Evolutionary conservation across 129 eudicot genomes (phyloP), one percentile per base, ranked within the genome.

Genomic region (Apium graveolens): DNA sequence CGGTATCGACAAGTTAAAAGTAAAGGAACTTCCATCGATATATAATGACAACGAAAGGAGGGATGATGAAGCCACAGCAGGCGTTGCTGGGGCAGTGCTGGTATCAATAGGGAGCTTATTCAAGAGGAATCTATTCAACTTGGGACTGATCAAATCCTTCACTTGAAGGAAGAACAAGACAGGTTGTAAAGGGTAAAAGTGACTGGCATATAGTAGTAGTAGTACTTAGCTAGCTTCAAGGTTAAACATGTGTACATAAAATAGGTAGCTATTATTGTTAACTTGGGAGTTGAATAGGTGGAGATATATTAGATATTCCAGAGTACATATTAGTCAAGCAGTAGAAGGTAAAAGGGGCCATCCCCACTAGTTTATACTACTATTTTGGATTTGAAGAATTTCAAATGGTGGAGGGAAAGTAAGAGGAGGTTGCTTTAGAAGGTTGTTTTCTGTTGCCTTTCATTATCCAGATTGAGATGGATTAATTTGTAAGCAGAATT

Each of bases 91-190:
- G 90, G 79, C 93, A 68, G 87, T 88, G 84, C 74, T 91, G 83
- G 39, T 91, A 63, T 93, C 98, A 78, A 89, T 93, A 62, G 98
- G 98, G 53, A 93, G 90, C 89, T 49, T 93, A 62, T 89, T 93
- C 78, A 89, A 84, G 80, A 91, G 82, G 97, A 93, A 91, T 84
- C 93, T 93, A 16, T 86, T 86, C 88, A 85, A 84, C 70, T 87
- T 93, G 83, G 97, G 98, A n/a, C 60, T 89, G 83, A 89, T 93
- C 65, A 93, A 76, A 83, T 89, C 96, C 53, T 86, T 78, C 84
- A 91, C 98, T 55, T 93, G 81, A 87, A 73, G 35, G 20, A 71
- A 63, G 37, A 10, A 43, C 32, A 31, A 26, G 72, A 35, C 21
- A 34, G 41, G 44, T 51, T 65, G 75, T 49, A 32, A 48, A 29